phyloP scores from a whole-genome alignment of 768 basidiomycete species.

The Suillus spraguei region DNA sequence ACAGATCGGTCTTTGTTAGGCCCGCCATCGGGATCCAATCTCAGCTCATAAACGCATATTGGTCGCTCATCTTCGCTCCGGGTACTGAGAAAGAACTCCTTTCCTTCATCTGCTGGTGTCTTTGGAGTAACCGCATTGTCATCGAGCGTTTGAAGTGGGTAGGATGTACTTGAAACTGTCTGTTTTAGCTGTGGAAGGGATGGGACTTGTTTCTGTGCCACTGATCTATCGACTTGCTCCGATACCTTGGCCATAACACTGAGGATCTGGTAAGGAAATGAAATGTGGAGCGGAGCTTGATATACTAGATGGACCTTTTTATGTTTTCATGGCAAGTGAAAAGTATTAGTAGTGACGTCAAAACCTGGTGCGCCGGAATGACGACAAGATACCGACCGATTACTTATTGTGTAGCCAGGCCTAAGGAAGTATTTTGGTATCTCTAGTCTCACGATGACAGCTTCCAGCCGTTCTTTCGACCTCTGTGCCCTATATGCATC shows the following conservation, averaged over 20 bases:
- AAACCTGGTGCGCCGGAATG: background rate
- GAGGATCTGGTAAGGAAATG: background rate
- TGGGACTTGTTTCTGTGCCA: background rate
- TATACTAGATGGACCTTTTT: background rate
- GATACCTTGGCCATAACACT: conserved; percentile 19
- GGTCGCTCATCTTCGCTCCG: conserved; percentile 56
- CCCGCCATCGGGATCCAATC: conserved; percentile 87
- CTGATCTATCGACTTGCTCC: background rate
- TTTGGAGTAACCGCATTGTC: conserved; percentile 58
- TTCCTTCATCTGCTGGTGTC: conserved; percentile 92
- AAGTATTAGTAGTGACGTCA: background rate
- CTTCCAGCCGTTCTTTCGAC: background rate
- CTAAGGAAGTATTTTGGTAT: conserved; percentile 14
- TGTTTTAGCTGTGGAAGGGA: background rate
- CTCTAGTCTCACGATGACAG: conserved; percentile 21
- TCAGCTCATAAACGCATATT: conserved; percentile 84
- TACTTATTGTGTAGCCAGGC: background rate
- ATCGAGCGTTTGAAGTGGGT: background rate
- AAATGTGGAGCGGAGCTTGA: conserved; percentile 2
- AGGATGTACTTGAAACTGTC: background rate
- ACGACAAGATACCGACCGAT: background rate
- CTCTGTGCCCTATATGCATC: background rate
- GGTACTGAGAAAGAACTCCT: conserved; percentile 79
- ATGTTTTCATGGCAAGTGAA: conserved; percentile 5
- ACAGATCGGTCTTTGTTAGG: conserved; percentile 86